A percentile compares a stretch with the other conserved stretches of the same genome.
Conservation (phyloP, 164 flowering plant species). For the Amborella trichopoda region DNA sequence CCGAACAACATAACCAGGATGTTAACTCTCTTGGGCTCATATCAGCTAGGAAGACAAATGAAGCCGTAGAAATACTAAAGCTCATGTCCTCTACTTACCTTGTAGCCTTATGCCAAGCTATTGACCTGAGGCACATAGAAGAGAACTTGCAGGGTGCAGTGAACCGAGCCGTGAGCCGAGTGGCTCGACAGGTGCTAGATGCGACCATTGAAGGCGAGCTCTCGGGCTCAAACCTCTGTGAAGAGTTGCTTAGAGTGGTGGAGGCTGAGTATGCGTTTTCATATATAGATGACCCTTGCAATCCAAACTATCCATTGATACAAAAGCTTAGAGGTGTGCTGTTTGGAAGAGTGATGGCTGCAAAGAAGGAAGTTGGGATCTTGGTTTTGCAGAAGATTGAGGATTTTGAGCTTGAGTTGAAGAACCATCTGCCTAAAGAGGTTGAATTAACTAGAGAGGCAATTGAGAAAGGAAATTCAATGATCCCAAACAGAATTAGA, state of each 20-base stretch:
- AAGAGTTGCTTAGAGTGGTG: slow-evolving; percentile 30
- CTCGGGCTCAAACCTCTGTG: slow-evolving; percentile 29
- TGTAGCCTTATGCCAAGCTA: slow-evolving; percentile 37
- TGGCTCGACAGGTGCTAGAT: slow-evolving; percentile 18
- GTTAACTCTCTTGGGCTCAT: slow-evolving; percentile 41
- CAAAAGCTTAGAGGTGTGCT: slow-evolving; percentile 34
- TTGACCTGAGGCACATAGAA: slow-evolving; percentile 37
- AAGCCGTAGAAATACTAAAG: slow-evolving; percentile 34
- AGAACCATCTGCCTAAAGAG: slow-evolving; percentile 24
- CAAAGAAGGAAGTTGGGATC: slow-evolving; percentile 9
- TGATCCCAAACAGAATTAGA: slow-evolving; percentile 23
- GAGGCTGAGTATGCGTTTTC: slow-evolving; percentile 25
- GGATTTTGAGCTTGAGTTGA: slow-evolving; percentile 33
- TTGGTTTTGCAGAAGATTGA: slow-evolving; percentile 24
- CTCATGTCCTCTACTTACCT: slow-evolving; percentile 37
- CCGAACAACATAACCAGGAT: slow-evolving; percentile 34
- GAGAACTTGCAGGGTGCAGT: slow-evolving; percentile 30
- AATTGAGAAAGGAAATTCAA: slow-evolving; percentile 15
- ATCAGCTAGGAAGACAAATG: slow-evolving; percentile 34
- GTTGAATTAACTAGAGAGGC: slow-evolving; percentile 18
- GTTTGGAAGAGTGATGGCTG: slow-evolving; percentile 23
- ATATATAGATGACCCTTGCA: slow-evolving; percentile 37
- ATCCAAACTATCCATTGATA: slow-evolving; percentile 24
- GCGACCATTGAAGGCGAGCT: slow-evolving; percentile 24
- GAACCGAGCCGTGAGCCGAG: slow-evolving; percentile 28